Percentiles rank a stretch among this genome's conserved stretches.
phyloP scores from a whole-genome alignment of 768 basidiomycete species.

The Tephrocybe sp. region DNA sequence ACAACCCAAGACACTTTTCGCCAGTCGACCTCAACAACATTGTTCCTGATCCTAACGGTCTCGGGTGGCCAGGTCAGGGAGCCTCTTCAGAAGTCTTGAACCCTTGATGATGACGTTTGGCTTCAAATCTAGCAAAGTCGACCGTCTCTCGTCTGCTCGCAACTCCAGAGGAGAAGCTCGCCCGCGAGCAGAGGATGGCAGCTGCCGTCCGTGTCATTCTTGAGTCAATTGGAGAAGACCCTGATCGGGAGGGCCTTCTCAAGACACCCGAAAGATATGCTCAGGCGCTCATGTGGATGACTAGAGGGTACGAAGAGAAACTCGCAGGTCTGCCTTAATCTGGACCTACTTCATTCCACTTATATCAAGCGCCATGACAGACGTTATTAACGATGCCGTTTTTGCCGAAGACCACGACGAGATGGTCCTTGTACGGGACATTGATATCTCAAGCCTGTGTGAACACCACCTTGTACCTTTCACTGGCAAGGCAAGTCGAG shows the following conservation, averaged over 20 bases:
- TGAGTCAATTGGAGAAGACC: conserved; percentile 98
- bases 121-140: conserved; percentile 71
- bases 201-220: conserved; percentile 87
- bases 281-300: conserved; percentile 98
- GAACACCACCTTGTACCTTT: conserved; percentile 99
- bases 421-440: conserved; percentile 98
- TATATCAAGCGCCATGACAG: conserved; percentile 36
- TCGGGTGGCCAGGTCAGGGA: conserved; percentile 87
- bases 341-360: conserved; percentile 9
- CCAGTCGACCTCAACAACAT: conserved; percentile 36
- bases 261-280: conserved; percentile 95
- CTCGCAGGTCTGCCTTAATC: conserved; percentile 61
- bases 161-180: conserved; percentile 66
- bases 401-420: conserved; percentile 99
- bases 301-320: conserved; percentile 95
- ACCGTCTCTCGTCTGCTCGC: conserved; percentile 83
- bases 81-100: conserved; percentile 1
- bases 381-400: conserved; percentile 97
- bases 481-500: conserved; percentile 80
- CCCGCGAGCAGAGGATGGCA: conserved; percentile 74
- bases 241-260: conserved; percentile 87
- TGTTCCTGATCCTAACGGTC: conserved; percentile 65
- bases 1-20: conserved; percentile 35
- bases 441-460: conserved; percentile 94
- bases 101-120: neutral